Conservation (phyloP, 495 filamentous ascomycete species). For the Aspergillus baeticus region DNA sequence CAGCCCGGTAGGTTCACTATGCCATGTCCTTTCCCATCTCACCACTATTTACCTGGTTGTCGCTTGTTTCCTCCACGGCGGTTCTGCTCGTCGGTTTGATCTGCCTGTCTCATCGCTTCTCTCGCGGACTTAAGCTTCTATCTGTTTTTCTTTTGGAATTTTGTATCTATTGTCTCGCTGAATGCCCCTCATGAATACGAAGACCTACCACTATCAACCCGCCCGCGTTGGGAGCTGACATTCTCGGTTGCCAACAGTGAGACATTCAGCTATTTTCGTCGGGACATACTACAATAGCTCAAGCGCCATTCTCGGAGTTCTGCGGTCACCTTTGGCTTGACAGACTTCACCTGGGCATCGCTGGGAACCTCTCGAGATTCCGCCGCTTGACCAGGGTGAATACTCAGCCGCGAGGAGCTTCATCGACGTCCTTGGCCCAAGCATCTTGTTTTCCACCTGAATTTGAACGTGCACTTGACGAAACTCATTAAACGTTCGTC, state of each 20-base stretch:
- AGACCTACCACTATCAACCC: not conserved
- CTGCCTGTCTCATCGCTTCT: conserved; percentile 1
- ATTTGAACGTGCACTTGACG: too few species aligned
- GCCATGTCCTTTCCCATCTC: not conserved
- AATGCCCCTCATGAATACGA: conserved; percentile 11
- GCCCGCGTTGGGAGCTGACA: not conserved
- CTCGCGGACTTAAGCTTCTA: not conserved
- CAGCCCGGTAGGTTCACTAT: not conserved
- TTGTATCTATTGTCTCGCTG: not conserved
- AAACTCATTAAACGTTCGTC: too few species aligned
- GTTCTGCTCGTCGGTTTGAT: not conserved
- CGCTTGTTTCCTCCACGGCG: not conserved
- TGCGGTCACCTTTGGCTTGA: not conserved
- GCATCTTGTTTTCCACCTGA: too few species aligned
- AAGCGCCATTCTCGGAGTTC: not conserved
- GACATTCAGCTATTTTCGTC: not conserved
- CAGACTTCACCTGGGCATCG: not conserved
- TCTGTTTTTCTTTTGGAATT: not conserved
- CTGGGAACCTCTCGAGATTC: too few species aligned
- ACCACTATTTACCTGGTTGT: not conserved
- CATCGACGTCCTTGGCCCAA: too few species aligned
- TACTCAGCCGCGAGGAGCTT: too few species aligned
- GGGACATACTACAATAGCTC: not conserved
- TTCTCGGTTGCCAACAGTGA: not conserved
- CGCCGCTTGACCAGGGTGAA: too few species aligned